A percentile compares a stretch with the other conserved stretches of the same genome.
Conservation (phyloP, 352 stramenopile species). For the Proteromonas lacertae region DNA sequence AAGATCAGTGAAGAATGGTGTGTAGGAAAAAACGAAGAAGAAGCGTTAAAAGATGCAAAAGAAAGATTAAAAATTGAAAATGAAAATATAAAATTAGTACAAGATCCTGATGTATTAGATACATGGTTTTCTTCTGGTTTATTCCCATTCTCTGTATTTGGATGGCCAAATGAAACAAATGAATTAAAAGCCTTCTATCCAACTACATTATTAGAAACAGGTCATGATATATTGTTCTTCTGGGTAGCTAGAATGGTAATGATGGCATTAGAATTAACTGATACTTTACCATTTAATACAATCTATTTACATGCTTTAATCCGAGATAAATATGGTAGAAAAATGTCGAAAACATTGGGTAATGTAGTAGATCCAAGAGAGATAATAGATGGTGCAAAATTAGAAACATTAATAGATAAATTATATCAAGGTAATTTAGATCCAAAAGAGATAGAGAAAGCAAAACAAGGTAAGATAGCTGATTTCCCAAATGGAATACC, state of each 20-base stretch:
- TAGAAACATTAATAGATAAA: constrained; percentile 57
- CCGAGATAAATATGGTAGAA: constrained; percentile 89
- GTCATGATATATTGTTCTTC: constrained; percentile 98
- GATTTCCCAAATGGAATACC: constrained; percentile 94
- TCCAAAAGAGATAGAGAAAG: constrained; percentile 50
- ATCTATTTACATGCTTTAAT: constrained; percentile 97
- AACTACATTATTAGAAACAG: constrained; percentile 48
- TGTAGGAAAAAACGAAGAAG: constrained; percentile 49
- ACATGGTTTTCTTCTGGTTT: constrained; percentile 96
- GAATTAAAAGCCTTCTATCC: constrained; percentile 43
- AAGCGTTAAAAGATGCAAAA: constrained; percentile 49
- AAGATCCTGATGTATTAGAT: constrained; percentile 95
- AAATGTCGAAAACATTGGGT: constrained; percentile 97
- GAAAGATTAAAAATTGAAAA: constrained; percentile 24
- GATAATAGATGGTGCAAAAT: constrained; percentile 71
- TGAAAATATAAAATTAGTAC: constrained; percentile 33
- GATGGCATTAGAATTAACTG: constrained; percentile 75
- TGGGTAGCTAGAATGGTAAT: constrained; percentile 99
- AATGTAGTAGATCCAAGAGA: constrained; percentile 97
- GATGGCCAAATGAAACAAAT: constrained; percentile 57
- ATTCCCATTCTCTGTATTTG: constrained; percentile 61
- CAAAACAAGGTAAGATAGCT: constrained; percentile 63
- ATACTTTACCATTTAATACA: constrained; percentile 78
- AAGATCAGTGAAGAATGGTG: constrained; percentile 54
- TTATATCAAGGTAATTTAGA: constrained; percentile 79